Evolutionary conservation across 148 eudicot species (phyloP).

Genomic region (Amaranthus cruentus): DNA sequence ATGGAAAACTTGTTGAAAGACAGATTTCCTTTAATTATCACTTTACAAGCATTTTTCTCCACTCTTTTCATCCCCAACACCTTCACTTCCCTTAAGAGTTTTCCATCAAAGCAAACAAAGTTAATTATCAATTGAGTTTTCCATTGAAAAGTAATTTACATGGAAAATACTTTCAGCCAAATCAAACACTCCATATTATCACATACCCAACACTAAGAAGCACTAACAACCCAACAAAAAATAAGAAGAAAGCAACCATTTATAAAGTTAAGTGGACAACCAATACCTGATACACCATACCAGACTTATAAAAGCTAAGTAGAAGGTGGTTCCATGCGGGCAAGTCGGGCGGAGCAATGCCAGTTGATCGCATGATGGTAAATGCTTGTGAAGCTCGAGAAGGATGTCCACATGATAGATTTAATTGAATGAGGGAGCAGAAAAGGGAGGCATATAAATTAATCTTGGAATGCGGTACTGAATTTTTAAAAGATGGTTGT

Average conservation of each 20-base stretch:
- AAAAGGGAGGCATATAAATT: constrained; percentile 23
- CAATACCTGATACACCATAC: constrained; percentile 22
- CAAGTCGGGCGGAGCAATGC: constrained; percentile 21
- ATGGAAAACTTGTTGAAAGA: no score
- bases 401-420: constrained; percentile 26
- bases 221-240: neutral
- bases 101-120: no score
- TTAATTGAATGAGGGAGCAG: constrained; percentile 31
- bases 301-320: constrained; percentile 18
- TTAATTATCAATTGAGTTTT: no score
- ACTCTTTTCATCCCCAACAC: no score
- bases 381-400: constrained; percentile 29
- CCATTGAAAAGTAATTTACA: no score
- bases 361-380: constrained; percentile 26
- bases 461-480: constrained; percentile 17
- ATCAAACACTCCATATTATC: neutral
- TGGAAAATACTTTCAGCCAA: no score
- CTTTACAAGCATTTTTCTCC: no score
- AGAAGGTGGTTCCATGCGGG: constrained; percentile 27
- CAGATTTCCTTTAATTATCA: no score
- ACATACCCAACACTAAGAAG: neutral
- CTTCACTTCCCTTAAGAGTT: no score
- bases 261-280: neutral
- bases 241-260: neutral
- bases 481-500: constrained; percentile 3